These are phyloP conservation scores for Xerocomus cyaneibrunnescens DNA, from an alignment of 1,284 basidiomycete species.

Conservation along the genomic window DNA sequence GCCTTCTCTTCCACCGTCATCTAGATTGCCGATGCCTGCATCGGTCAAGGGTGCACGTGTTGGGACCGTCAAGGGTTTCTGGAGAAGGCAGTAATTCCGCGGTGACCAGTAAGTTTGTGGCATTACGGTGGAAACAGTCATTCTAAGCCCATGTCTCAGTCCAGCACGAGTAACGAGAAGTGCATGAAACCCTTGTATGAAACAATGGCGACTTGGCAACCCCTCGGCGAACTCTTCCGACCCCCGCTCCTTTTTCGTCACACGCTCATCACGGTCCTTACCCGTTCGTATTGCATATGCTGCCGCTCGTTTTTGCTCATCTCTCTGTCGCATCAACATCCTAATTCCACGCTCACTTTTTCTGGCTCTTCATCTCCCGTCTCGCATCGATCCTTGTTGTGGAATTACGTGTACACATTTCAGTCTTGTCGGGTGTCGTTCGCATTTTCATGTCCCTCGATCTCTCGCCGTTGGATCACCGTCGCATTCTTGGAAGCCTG, in stretches of 20 bases:
- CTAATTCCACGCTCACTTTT: neutral
- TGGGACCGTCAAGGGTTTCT: conserved; percentile 35
- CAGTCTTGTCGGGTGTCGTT: conserved; percentile 13
- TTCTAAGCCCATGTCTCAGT: conserved; percentile 8
- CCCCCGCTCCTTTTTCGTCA: neutral
- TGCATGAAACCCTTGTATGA: conserved; percentile 5
- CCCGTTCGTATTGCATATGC: conserved; percentile 4
- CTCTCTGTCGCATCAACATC: conserved; percentile 7
- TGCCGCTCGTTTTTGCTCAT: conserved; percentile 11
- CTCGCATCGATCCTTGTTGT: conserved; percentile 30
- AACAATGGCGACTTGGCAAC: conserved; percentile 5
- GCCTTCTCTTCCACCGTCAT: conserved; percentile 4
- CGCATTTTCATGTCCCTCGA: conserved; percentile 7
- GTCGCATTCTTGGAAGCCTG: conserved; percentile 1
- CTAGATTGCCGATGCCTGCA: conserved; percentile 29
- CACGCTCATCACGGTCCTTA: conserved; percentile 21
- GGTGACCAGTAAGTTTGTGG: conserved; percentile 8
- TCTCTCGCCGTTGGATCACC: conserved; percentile 1
- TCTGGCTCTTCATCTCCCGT: conserved; percentile 11
- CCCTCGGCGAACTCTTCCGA: neutral
- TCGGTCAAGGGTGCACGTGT: conserved; percentile 24
- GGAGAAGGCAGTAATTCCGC: conserved; percentile 26
- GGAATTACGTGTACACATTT: conserved; percentile 37
- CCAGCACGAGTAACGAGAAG: neutral
- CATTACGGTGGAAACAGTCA: neutral